These are phyloP conservation scores for Acanthamoeba healyi DNA, from an alignment of 208 protist species.

Conservation along the genomic window DNA sequence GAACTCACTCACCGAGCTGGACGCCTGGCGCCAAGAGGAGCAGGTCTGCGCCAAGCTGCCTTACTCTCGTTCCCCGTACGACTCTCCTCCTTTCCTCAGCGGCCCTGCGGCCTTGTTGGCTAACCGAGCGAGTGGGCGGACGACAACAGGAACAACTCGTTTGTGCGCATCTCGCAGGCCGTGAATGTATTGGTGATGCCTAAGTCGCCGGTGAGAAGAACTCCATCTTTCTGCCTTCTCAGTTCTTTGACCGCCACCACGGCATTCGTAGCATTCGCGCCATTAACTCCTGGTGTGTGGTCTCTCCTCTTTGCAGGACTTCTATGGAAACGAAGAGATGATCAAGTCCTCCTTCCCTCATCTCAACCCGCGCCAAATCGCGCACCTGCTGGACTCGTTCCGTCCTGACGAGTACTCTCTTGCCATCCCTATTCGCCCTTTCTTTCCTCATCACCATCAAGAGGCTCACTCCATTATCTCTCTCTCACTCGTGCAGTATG, in stretches of 20 bases:
- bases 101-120: too few relatives aligned
- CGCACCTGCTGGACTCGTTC: constrained; percentile 58
- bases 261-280: too few relatives aligned
- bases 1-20: constrained; percentile 30
- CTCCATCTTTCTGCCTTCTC: too few relatives aligned
- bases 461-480: not conserved
- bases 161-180: constrained; percentile 26
- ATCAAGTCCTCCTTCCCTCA: constrained; percentile 29
- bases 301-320: not conserved
- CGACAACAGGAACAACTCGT: constrained; percentile 11
- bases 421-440: too few relatives aligned
- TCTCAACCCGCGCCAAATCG: constrained; percentile 50
- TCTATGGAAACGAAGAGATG: constrained; percentile 42
- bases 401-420: constrained; percentile 65
- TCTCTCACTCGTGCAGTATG: not conserved
- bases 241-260: too few relatives aligned
- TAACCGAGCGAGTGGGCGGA: too few relatives aligned
- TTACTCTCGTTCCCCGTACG: constrained; percentile 45
- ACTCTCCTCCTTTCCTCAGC: not conserved
- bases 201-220: constrained; percentile 9
- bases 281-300: too few relatives aligned
- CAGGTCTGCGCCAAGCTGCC: not conserved
- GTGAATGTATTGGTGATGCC: constrained; percentile 44
- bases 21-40: constrained; percentile 34
- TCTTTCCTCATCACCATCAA: not conserved